phyloP scores from a whole-genome alignment of 2,329 filamentous ascomycete genomes.

The Venturia aucupariae region DNA sequence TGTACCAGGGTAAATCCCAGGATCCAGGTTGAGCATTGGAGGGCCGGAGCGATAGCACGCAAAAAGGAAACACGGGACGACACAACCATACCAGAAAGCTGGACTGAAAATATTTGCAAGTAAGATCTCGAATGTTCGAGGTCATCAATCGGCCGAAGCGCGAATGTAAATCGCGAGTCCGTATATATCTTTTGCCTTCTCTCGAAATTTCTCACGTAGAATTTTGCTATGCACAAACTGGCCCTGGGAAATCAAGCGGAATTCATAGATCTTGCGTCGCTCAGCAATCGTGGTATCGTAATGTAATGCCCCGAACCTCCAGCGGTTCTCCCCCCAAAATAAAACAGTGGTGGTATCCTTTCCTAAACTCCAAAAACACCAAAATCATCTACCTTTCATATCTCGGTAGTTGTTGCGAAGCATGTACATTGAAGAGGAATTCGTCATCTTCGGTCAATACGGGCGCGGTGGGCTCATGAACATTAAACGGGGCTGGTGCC shows the following conservation, averaged over 20 bases:
- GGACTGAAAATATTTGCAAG: neutral
- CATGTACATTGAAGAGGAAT: conserved; percentile 7
- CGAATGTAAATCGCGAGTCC: neutral
- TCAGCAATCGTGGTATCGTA: conserved; percentile 3
- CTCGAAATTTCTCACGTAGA: too few relatives aligned
- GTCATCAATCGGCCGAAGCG: neutral
- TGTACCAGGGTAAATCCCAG: conserved; percentile 4
- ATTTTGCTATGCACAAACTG: neutral
- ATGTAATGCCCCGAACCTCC: neutral
- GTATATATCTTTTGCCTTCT: neutral
- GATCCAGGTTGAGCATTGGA: neutral
- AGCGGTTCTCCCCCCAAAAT: neutral
- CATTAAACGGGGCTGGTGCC: neutral
- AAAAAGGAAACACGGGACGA: neutral
- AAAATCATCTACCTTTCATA: conserved; percentile 13
- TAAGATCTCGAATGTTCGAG: neutral
- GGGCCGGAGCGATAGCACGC: neutral
- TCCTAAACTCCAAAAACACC: conserved; percentile 11
- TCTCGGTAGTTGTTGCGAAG: conserved; percentile 10
- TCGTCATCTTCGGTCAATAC: conserved; percentile 14
- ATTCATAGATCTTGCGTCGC: conserved; percentile 1
- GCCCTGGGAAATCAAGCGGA: neutral
- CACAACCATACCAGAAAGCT: neutral
- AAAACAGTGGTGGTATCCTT: neutral
- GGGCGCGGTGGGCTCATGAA: conserved; percentile 11